Percentiles rank a stretch among this genome's conserved stretches.
Evolutionary conservation across 2,329 filamentous ascomycete species (phyloP).

Genomic region (Fusarium sp.): DNA sequence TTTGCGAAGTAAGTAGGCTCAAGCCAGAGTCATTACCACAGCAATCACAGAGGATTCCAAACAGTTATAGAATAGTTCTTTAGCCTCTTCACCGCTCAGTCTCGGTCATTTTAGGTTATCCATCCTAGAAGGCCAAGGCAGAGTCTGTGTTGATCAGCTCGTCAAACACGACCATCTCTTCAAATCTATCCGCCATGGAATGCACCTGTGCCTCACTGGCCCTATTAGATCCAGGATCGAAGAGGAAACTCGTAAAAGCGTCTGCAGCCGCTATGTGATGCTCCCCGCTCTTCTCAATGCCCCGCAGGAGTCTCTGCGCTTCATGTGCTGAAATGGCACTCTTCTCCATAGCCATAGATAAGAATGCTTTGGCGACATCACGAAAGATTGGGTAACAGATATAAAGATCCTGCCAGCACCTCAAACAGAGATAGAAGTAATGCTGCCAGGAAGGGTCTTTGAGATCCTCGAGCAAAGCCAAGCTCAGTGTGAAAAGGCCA

Average conservation of each 20-base stretch:
- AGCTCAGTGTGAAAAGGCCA: neutral
- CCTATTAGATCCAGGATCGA: neutral
- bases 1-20: neutral
- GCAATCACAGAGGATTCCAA: neutral
- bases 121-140: neutral
- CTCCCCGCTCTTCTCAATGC: neutral
- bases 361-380: neutral
- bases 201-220: neutral
- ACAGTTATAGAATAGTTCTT: rapidly evolving
- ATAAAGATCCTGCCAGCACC: neutral
- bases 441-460: neutral
- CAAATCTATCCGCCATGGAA: neutral
- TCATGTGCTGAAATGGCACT: neutral
- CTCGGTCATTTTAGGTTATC: neutral
- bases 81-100: neutral
- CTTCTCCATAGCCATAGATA: neutral
- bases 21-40: neutral
- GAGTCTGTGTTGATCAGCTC: neutral
- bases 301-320: neutral
- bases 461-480: neutral
- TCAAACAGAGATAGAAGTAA: neutral
- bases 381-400: neutral
- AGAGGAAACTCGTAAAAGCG: neutral
- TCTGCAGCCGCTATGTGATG: neutral
- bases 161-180: neutral